Conservation (phyloP, 2,329 filamentous ascomycete species). For the Alternaria solani region DNA sequence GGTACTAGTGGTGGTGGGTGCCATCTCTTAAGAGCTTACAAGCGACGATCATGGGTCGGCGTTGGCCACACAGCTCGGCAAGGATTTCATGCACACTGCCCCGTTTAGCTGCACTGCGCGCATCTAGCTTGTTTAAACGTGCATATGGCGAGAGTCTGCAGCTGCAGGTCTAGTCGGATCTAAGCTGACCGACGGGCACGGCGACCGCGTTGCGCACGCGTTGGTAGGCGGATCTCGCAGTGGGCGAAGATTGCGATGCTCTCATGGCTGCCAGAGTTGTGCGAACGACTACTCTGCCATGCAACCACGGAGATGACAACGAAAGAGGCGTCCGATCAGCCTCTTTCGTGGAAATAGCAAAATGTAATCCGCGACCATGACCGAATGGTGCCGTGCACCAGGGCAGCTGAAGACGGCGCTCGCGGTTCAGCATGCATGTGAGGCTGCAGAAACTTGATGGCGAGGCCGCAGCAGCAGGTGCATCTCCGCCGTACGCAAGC, state of each 20-base stretch:
- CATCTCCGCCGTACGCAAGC: constrained; percentile 30
- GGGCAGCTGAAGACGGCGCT: constrained; percentile 43
- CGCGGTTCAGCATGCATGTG: constrained; percentile 36
- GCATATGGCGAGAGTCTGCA: constrained; percentile 48
- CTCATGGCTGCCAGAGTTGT: constrained; percentile 35
- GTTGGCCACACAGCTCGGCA: constrained; percentile 47
- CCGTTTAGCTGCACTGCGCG: constrained; percentile 49
- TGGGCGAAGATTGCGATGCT: constrained; percentile 45
- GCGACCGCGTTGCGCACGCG: constrained; percentile 42
- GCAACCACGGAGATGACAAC: constrained; percentile 46
- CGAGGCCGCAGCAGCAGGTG: constrained; percentile 24
- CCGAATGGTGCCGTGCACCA: constrained; percentile 23
- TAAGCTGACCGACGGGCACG: constrained; percentile 48
- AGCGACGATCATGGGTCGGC: constrained; percentile 45
- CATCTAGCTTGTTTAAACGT: constrained; percentile 48
- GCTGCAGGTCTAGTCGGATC: constrained; percentile 49
- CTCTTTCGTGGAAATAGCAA: constrained; percentile 40
- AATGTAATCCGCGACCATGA: constrained; percentile 30
- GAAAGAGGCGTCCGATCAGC: constrained; percentile 40
- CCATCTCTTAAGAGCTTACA: constrained; percentile 49
- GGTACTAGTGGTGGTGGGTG: constrained; percentile 48
- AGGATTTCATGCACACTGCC: constrained; percentile 51
- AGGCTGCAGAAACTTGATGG: constrained; percentile 26
- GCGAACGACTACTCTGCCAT: constrained; percentile 29
- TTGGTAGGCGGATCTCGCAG: constrained; percentile 43